Conservation (phyloP, 75 land plant genomes). For the Pinus tabuliformis region DNA sequence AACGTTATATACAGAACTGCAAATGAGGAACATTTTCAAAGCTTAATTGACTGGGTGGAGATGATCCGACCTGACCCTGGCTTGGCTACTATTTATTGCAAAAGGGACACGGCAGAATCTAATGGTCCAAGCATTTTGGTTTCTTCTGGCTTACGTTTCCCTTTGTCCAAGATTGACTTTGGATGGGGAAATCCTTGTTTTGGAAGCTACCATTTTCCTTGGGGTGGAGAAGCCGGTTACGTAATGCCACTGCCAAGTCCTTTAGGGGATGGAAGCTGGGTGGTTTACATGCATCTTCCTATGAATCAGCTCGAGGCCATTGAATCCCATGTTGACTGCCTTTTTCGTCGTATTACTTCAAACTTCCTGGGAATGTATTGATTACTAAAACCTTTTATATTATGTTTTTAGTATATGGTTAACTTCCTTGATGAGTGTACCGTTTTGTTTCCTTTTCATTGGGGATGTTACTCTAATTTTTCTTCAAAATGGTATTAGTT, state of each 20-base stretch:
- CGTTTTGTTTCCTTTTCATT: too few species aligned
- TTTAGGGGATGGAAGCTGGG: conserved; percentile 38
- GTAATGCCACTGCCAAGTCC: conserved; percentile 47
- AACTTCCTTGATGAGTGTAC: too few species aligned
- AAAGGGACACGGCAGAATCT: neutral
- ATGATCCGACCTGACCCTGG: conserved; percentile 15
- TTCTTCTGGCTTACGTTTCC: conserved; percentile 39
- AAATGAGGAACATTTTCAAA: conserved; percentile 33
- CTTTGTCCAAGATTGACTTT: conserved; percentile 36
- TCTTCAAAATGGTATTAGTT: too few species aligned
- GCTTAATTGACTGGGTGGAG: conserved; percentile 51
- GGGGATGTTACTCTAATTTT: too few species aligned
- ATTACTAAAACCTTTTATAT: too few species aligned
- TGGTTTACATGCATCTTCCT: conserved; percentile 25
- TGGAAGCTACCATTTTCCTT: conserved; percentile 51
- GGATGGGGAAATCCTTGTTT: conserved; percentile 48
- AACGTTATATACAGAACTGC: conserved; percentile 8
- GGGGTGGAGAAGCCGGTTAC: conserved; percentile 44
- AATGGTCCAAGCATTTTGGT: conserved; percentile 30
- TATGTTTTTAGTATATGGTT: too few species aligned
- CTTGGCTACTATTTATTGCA: conserved; percentile 22
- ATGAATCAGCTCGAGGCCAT: neutral
- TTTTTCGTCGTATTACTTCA: too few species aligned
- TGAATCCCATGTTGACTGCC: too few species aligned
- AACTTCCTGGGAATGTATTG: too few species aligned